Base-by-base conservation (phyloP, 176 grass and related monocot genomes). In the Puccinellia tenuiflora region DNA sequence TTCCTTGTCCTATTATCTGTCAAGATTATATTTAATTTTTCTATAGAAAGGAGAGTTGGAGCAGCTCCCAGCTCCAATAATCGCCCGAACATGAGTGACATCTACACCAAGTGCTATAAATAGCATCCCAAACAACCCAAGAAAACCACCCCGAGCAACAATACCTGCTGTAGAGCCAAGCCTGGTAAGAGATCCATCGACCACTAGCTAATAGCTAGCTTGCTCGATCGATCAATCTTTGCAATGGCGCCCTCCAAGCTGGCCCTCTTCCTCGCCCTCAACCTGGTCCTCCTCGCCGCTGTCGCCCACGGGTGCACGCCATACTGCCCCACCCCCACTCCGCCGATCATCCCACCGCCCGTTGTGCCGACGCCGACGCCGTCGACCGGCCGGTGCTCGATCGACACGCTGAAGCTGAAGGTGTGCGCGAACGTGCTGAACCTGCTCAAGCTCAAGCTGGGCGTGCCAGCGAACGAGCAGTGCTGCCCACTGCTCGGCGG, bases 341-440 rank as follows among this genome's bases (percentile, higher is more conserved):
- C 87, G 5, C 56, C 86, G 29, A 51, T 56, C 25, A 17, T 22
- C 20, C 37, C 66, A 21, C 35, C 66, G 0, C 20, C 35, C 4
- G 35, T 68, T 6, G 14, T 54, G 60, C 79, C 79, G 6, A 8
- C 55, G 13, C 85, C 85, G 15, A 8, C 55, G 13, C 85, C 85
- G 15, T 20, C 68, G 0, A 46, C 35, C 9, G 45, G 29, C 0
- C n/a, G 53, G 4, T 89, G 83, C 79, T 63, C 85, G 9, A 78
- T 89, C 17, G 30, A 92, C 77, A 75, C 85, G 2, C 70, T 95
- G 9, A 94, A 87, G 70, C 70, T 87, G 14, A 1, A 17, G 14
- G 85, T 75, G 47, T 87, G 85, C 60, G 79, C 70, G 48, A 76
- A 86, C 6, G 59, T 94, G 24, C 84, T 94, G 5, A 65, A 78